Conservation (phyloP, 345 rosid genomes). For the Psidium friedrichsthalianum region DNA sequence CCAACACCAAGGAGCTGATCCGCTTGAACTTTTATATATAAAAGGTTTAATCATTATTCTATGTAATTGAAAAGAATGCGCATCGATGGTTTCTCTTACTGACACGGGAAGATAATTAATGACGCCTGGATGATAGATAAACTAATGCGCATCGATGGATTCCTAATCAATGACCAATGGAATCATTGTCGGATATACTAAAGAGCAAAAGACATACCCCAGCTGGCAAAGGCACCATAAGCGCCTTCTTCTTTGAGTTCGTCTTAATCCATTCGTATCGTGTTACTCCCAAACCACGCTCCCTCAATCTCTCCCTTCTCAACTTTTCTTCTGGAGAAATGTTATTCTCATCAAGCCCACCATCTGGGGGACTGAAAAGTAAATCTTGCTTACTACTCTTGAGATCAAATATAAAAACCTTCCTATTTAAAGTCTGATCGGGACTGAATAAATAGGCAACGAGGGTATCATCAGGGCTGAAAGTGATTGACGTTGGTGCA, state of each 20-base stretch:
- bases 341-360: slow-evolving; percentile 86
- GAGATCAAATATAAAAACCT: slow-evolving; percentile 57
- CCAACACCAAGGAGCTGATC: not conserved
- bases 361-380: slow-evolving; percentile 74
- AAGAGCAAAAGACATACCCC: slow-evolving; percentile 54
- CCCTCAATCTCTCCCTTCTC: slow-evolving; percentile 86
- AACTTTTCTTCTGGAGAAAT: slow-evolving; percentile 81
- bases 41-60: not conserved
- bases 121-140: not conserved
- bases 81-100: not conserved
- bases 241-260: slow-evolving; percentile 44
- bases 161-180: not conserved
- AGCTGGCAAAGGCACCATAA: slow-evolving; percentile 84
- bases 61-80: not conserved
- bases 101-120: not conserved
- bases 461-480: slow-evolving; percentile 76
- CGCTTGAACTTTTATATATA: not conserved
- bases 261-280: slow-evolving; percentile 91
- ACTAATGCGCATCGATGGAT: not conserved
- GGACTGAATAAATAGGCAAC: slow-evolving; percentile 68
- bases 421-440: slow-evolving; percentile 57
- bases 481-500: slow-evolving; percentile 63
- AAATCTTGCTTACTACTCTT: slow-evolving; percentile 46
- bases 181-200: not conserved
- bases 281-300: slow-evolving; percentile 91